Percentiles rank a stretch among this genome's conserved stretches.
phyloP scores from a whole-genome alignment of 305 asterid species.

The Fraxinus dipetala region DNA sequence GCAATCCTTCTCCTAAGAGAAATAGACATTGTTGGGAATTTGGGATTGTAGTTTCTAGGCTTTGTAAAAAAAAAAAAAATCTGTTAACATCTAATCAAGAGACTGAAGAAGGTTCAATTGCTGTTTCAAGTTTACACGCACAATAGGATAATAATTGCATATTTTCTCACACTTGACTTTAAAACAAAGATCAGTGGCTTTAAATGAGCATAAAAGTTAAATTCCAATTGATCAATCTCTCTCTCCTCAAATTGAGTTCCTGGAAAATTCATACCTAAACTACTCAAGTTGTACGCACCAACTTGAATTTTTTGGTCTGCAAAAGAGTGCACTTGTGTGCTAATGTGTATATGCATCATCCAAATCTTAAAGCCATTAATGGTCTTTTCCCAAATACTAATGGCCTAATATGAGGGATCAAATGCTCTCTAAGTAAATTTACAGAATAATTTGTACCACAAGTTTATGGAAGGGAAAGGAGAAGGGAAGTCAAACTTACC shows the following conservation, averaged over 20 bases:
- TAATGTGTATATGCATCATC: not conserved
- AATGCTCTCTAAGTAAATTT: not conserved
- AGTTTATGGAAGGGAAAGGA: not conserved
- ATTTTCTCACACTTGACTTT: not conserved
- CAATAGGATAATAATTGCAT: not conserved
- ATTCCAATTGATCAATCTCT: not conserved
- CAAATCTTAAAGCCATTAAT: not conserved
- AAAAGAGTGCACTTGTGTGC: not conserved
- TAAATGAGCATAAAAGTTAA: not conserved
- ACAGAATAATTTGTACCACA: not conserved
- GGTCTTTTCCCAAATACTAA: not conserved
- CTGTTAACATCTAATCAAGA: not conserved
- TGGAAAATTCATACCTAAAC: not conserved
- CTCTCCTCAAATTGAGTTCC: not conserved
- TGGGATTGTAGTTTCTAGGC: not conserved
- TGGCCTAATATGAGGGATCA: not conserved
- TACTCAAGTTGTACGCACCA: not conserved
- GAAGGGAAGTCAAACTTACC: constrained; percentile 32
- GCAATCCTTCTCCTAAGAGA: not conserved
- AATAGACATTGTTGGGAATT: not conserved
- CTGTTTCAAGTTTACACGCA: not conserved
- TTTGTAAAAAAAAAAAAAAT: not conserved
- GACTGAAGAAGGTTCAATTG: not conserved
- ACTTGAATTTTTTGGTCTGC: not conserved
- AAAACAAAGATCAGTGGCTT: not conserved